Evolutionary conservation across 1,139 yeast species (phyloP).

Genomic region (Pneumocystis canis): DNA sequence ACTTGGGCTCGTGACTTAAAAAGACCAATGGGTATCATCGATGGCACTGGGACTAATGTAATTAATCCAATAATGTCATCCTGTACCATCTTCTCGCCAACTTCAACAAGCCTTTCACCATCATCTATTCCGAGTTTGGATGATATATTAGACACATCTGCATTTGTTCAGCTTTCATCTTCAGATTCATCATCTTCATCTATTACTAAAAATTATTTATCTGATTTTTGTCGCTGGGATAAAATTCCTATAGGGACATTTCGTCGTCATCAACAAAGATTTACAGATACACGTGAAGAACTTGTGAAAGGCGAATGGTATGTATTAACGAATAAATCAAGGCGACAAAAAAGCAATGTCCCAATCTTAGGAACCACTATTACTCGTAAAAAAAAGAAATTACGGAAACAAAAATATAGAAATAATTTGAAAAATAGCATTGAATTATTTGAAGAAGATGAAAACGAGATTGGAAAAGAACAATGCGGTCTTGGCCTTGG

Average conservation of each 20-base stretch:
- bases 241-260: background rate
- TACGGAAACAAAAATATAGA: background rate
- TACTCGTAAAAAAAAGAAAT: background rate
- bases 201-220: background rate
- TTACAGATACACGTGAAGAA: background rate
- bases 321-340: background rate
- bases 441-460: background rate
- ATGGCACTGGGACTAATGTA: conserved; percentile 2
- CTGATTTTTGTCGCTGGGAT: background rate
- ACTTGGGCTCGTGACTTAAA: conserved; percentile 10
- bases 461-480: background rate
- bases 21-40: conserved; percentile 8
- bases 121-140: background rate
- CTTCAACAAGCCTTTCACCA: background rate
- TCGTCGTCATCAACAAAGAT: background rate
- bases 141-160: background rate
- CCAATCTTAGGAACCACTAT: background rate
- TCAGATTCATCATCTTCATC: background rate
- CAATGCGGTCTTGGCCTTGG: background rate
- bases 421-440: background rate
- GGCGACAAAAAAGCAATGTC: background rate
- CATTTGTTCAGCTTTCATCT: background rate
- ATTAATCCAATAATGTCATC: background rate
- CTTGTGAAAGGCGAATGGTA: background rate
- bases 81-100: background rate